phyloP scores from a whole-genome alignment of 2,329 filamentous ascomycete genomes.

The Penicillium sp. region DNA sequence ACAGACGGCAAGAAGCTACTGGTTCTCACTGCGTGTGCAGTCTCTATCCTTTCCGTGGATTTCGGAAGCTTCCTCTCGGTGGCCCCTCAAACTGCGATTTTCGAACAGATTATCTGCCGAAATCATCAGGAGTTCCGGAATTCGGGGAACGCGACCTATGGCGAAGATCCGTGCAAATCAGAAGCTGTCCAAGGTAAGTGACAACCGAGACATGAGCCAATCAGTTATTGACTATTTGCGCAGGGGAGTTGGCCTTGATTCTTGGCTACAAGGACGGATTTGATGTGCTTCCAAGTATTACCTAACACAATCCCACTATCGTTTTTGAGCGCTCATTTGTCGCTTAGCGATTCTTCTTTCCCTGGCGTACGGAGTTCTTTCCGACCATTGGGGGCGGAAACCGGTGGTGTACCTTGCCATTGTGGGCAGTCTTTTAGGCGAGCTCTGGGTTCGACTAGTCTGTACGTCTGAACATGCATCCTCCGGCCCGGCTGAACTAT shows the following conservation, averaged over 20 bases:
- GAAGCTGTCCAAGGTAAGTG: constrained; percentile 30
- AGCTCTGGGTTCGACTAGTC: constrained; percentile 28
- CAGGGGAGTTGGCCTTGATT: constrained; percentile 23
- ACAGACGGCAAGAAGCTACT: constrained; percentile 14
- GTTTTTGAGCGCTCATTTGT: background rate
- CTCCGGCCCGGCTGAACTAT: background rate
- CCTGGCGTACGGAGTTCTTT: constrained; percentile 30
- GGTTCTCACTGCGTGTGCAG: constrained; percentile 12
- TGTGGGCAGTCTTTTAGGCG: constrained; percentile 21
- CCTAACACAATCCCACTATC: background rate
- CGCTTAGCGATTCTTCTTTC: constrained; percentile 26
- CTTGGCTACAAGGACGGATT: constrained; percentile 30
- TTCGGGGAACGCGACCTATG: background rate
- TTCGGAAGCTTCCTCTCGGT: constrained; percentile 22
- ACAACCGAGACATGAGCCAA: background rate
- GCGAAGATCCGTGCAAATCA: constrained; percentile 27
- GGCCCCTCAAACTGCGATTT: constrained; percentile 28
- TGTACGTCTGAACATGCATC: constrained; percentile 17
- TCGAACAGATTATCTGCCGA: constrained; percentile 29
- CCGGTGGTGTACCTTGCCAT: constrained; percentile 25
- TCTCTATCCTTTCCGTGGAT: constrained; percentile 20
- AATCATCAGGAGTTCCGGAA: constrained; percentile 15
- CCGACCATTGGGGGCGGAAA: constrained; percentile 31
- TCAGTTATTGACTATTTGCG: background rate
- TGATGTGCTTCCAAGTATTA: constrained; percentile 22